Base-by-base conservation (phyloP, 2,329 filamentous ascomycete species). In the Talaromyces sp. region DNA sequence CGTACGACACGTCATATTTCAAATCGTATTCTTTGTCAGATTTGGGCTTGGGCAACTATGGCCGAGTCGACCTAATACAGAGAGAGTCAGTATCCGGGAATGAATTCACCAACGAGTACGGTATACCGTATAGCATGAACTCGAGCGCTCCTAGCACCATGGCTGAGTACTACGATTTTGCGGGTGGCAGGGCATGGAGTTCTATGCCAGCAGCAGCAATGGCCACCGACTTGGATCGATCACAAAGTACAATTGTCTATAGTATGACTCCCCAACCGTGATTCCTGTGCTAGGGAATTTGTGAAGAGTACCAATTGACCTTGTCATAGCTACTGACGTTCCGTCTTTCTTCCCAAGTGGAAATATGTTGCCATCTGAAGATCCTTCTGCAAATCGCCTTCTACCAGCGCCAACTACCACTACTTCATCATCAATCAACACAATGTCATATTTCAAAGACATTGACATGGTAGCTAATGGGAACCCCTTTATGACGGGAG, bases 381-480 rank as follows among this genome's bases (percentile, higher is more conserved):
- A 75, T 24, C 70, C 69, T 2, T 66, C 71, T 16, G 35, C 43
- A 52, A 76, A 77, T 61, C 72, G 78, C 56, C 78, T 71, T 10
- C 70, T 80, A 31, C 78, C 78, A 35, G 76, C 72, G 37, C 75
- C 76, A 37, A 70, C 71, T 27, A 72, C 69, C 35, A 72, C 73
- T 37, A 68, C 66, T 65, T 71, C 71, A 22, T 39, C 66, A 19
- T 65, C 69, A 11, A 16, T 2, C 5, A 56, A 62, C 33, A 54
- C 66, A 13, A 54, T 54, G 13, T 33, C 56, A 45, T 63, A 71
- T 57, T n/a, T 49, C 16, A 37, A 24, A 14, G 43, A 43, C 37
- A 24, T 50, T 6, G 60, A 66, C 3, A 39, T 49, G 58, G 13
- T 43, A 22, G 41, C 45, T 31, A 37, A 31, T 2, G 58, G 37